Percentiles rank a stretch among this genome's conserved stretches.
Evolutionary conservation across 805 yeast genomes (phyloP).

Genomic region (Metschnikowia peoriensis): DNA sequence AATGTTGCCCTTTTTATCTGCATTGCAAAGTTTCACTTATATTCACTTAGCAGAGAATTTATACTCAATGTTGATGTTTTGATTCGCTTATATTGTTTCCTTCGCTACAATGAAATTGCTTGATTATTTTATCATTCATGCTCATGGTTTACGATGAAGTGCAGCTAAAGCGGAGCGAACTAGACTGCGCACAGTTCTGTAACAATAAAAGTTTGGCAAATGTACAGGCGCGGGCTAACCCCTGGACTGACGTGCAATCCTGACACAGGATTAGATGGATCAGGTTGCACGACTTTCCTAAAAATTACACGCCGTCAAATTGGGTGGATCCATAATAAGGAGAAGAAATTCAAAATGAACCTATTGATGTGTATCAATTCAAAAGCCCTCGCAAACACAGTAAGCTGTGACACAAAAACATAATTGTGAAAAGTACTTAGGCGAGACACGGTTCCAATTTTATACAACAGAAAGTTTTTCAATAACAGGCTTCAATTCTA

Average conservation of each 20-base stretch:
- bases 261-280: not conserved
- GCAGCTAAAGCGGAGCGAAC: conserved; percentile 10
- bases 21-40: no score
- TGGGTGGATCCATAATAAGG: not conserved
- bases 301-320: not conserved
- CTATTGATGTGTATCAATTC: no score
- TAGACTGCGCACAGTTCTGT: not conserved
- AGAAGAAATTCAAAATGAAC: not conserved
- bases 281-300: not conserved
- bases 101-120: not conserved
- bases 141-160: conserved; percentile 6
- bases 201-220: not conserved
- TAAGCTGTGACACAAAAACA: no score
- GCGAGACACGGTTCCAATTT: no score
- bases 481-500: no score
- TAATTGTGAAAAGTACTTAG: no score
- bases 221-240: conserved; percentile 3
- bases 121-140: not conserved
- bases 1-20: no score
- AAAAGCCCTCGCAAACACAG: no score
- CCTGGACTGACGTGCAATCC: not conserved
- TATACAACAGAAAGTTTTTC: no score
- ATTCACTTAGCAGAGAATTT: no score
- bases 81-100: not conserved
- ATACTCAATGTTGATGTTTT: no score